Base-by-base conservation (phyloP, 257 asterid species). In the Forsythia viridissima region DNA sequence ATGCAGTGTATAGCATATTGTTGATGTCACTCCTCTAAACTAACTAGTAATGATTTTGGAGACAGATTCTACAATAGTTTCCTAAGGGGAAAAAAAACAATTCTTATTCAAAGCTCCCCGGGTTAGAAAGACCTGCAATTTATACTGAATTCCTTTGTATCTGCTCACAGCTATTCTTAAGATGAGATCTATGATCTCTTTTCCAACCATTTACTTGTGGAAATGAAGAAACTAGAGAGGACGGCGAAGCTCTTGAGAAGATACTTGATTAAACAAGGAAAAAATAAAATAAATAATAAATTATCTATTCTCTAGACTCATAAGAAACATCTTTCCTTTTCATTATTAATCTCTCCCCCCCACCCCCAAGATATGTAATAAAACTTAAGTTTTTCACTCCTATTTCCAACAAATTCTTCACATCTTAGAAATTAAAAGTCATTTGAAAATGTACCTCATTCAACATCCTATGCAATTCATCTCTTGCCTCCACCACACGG, bases 391-490 rank as follows among this genome's bases (percentile, higher is more conserved):
- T 66, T 46, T 46, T 13, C 40, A 24, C n/a, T 6, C 52, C 48
- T 46, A 30, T 24, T 40, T 57, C 42, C n/a, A 61, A 30, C 66
- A 66, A 74, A 63, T 11, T 21, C 52, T 30, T 55, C 55, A 40
- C 21, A 1, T 24, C 48, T 1, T 16, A 63, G 9, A 51, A 75
- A 74, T 63, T 70, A 51, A 18, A 37, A 7, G 30, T 20, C 37
- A 67, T 15, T 39, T 48, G 59, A 3, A 42, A 52, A n/a, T 55
- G 82, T 69, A 92, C 98, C 93, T 93, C 97, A 79, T 90, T 90
- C 89, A 93, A 84, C 94, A 93, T 93, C 86, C 97, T 92, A 79
- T 93, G 98, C 89, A 93, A 84, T 77, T 93, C 97, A 83, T 92
- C 97, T 77, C 96, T 92, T 9, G 97, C 97, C 85, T 92, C 97